Evolutionary conservation across 495 filamentous ascomycete species (phyloP).

Genomic region (Aspergillus mulundensis): DNA sequence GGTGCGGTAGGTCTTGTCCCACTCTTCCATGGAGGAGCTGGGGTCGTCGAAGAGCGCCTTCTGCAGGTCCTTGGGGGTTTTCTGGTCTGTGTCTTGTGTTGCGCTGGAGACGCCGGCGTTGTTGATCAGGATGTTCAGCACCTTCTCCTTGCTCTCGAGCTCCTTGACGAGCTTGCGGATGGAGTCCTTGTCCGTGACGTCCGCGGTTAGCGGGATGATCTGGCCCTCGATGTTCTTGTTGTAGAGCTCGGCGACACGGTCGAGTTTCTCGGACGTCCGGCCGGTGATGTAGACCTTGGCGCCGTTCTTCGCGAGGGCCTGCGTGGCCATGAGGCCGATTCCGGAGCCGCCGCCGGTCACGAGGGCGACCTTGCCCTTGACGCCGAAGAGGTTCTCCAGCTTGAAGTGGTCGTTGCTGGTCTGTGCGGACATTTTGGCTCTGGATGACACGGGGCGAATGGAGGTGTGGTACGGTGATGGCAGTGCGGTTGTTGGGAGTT

Average conservation of each 20-base stretch:
- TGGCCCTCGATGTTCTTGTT: slow-evolving; percentile 46
- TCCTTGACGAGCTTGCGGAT: slow-evolving; percentile 43
- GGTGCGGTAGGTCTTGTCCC: slow-evolving; percentile 24
- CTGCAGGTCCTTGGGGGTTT: slow-evolving; percentile 45
- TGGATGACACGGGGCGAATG: neutral
- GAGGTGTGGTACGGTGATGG: neutral
- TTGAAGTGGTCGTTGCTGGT: slow-evolving; percentile 48
- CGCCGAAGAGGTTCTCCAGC: slow-evolving; percentile 27
- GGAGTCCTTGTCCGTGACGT: slow-evolving; percentile 46
- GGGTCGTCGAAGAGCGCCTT: slow-evolving; percentile 54
- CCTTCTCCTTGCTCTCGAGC: slow-evolving; percentile 39
- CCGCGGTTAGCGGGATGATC: slow-evolving; percentile 53
- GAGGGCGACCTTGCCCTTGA: slow-evolving; percentile 51
- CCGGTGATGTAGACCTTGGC: slow-evolving; percentile 58
- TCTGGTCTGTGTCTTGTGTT: slow-evolving; percentile 30
- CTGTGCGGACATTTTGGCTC: slow-evolving; percentile 17
- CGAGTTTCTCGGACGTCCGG: slow-evolving; percentile 52
- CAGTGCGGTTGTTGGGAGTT: neutral
- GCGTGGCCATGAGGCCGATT: slow-evolving; percentile 50
- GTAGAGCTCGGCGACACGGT: slow-evolving; percentile 44
- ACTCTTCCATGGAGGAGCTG: neutral
- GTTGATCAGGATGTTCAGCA: slow-evolving; percentile 52
- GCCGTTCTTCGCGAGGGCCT: slow-evolving; percentile 59
- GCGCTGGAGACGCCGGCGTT: slow-evolving; percentile 47
- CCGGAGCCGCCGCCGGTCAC: slow-evolving; percentile 54